Conservation (phyloP, 148 eudicot species). For the Pouteria glomerata region DNA sequence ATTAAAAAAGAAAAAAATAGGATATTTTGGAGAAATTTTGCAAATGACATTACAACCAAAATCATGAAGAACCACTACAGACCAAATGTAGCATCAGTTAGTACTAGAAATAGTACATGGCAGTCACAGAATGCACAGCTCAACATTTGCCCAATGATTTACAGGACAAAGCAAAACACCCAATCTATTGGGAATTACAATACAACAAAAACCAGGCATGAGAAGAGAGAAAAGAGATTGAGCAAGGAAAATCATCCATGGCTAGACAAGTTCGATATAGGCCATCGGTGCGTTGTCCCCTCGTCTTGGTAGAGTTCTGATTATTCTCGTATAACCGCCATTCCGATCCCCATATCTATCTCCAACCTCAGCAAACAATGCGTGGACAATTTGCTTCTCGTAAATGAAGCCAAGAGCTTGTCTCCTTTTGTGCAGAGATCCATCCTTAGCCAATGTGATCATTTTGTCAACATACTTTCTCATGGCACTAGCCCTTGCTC, state of each 20-base stretch:
- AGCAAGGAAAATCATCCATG: background rate
- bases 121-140: background rate
- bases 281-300: constrained; percentile 99
- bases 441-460: constrained; percentile 90
- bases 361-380: constrained; percentile 79
- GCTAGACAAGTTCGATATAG: constrained; percentile 77
- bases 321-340: constrained; percentile 87
- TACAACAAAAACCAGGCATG: constrained; percentile 1
- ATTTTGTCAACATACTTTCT: constrained; percentile 80
- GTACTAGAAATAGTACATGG: too few species aligned
- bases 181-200: background rate
- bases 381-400: constrained; percentile 85
- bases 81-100: background rate
- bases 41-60: too few species aligned
- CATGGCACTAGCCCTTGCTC: constrained; percentile 80
- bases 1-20: too few species aligned
- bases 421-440: constrained; percentile 84
- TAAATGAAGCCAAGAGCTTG: constrained; percentile 91
- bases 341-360: constrained; percentile 81
- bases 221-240: background rate
- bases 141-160: too few species aligned
- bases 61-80: background rate
- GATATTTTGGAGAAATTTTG: too few species aligned
- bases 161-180: background rate
- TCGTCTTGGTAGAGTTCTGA: constrained; percentile 77